Evolutionary conservation across 352 stramenopile species (phyloP).

Genomic region (Thalassiosira delicatula): DNA sequence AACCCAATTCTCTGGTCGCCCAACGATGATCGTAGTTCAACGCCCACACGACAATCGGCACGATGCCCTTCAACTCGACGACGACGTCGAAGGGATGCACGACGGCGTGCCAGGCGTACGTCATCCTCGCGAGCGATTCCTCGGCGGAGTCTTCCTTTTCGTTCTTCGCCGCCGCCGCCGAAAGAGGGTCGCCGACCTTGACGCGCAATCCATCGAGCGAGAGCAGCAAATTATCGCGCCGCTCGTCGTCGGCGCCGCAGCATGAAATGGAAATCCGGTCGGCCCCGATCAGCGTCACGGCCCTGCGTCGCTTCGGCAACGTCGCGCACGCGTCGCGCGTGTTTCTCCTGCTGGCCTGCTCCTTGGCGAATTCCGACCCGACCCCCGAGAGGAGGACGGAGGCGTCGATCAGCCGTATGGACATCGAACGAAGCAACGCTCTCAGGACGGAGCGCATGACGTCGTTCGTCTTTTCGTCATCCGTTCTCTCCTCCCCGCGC

Average conservation of each 20-base stretch:
- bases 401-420: constrained; percentile 34
- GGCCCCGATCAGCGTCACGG: constrained; percentile 41
- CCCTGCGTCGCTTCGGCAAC: constrained; percentile 12
- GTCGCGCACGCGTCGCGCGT: constrained; percentile 36
- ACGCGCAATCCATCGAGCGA: constrained; percentile 32
- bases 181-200: constrained; percentile 45
- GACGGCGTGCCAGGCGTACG: background rate
- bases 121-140: no score
- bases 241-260: constrained; percentile 37
- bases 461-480: constrained; percentile 52
- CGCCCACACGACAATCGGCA: constrained; percentile 43
- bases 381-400: constrained; percentile 50
- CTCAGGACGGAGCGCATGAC: constrained; percentile 1
- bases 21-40: constrained; percentile 58
- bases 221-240: constrained; percentile 36
- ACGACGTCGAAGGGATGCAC: constrained; percentile 17
- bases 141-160: background rate
- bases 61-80: constrained; percentile 39
- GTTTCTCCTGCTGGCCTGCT: no score
- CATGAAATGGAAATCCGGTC: constrained; percentile 41
- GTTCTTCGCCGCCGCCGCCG: background rate
- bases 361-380: constrained; percentile 35
- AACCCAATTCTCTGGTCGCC: constrained; percentile 16
- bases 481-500: constrained; percentile 6
- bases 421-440: constrained; percentile 31